Evolutionary conservation across 2,329 filamentous ascomycete species (phyloP).

Genomic region (Aspergillus puulaauensis): DNA sequence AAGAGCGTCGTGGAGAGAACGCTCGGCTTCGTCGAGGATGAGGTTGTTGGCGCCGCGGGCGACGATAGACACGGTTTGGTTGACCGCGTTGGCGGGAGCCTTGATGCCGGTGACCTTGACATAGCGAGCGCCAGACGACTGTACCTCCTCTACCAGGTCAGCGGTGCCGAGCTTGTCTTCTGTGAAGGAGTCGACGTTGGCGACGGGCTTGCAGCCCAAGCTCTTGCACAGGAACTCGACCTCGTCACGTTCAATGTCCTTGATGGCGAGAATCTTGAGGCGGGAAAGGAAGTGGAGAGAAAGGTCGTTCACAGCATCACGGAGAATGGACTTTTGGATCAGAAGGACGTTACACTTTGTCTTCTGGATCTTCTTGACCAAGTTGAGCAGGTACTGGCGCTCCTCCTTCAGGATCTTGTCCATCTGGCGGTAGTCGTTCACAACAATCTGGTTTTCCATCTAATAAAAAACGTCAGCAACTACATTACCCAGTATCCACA

Average conservation of each 20-base stretch:
- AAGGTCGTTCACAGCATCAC: slow-evolving; percentile 96
- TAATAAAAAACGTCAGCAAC: slow-evolving; percentile 34
- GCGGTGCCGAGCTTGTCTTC: slow-evolving; percentile 96
- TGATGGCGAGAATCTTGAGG: slow-evolving; percentile 90
- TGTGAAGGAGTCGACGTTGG: slow-evolving; percentile 96
- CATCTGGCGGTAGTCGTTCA: slow-evolving; percentile 99
- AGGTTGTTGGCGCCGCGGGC: slow-evolving; percentile 91
- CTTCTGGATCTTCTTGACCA: slow-evolving; percentile 99
- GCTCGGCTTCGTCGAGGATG: slow-evolving; percentile 95
- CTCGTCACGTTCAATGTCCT: slow-evolving; percentile 98
- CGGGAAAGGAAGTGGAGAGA: slow-evolving; percentile 97
- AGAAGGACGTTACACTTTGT: slow-evolving; percentile 98
- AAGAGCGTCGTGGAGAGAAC: slow-evolving; percentile 92
- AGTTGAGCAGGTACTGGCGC: slow-evolving; percentile 93
- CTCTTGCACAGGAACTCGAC: slow-evolving; percentile 99
- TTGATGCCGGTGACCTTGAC: slow-evolving; percentile 94
- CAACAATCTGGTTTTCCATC: slow-evolving; percentile 99
- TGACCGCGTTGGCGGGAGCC: slow-evolving; percentile 57
- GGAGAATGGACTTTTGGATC: slow-evolving; percentile 97
- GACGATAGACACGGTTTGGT: slow-evolving; percentile 87
- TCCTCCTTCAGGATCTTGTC: slow-evolving; percentile 99
- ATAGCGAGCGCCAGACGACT: slow-evolving; percentile 83
- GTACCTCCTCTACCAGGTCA: slow-evolving; percentile 89
- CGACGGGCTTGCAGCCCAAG: slow-evolving; percentile 97
- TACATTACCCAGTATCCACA: background rate